Percentiles rank a stretch among this genome's conserved stretches.
These are phyloP conservation scores for Dioscorea dumetorum DNA, from an alignment of 106 monocot genomes.

Conservation along the genomic window DNA sequence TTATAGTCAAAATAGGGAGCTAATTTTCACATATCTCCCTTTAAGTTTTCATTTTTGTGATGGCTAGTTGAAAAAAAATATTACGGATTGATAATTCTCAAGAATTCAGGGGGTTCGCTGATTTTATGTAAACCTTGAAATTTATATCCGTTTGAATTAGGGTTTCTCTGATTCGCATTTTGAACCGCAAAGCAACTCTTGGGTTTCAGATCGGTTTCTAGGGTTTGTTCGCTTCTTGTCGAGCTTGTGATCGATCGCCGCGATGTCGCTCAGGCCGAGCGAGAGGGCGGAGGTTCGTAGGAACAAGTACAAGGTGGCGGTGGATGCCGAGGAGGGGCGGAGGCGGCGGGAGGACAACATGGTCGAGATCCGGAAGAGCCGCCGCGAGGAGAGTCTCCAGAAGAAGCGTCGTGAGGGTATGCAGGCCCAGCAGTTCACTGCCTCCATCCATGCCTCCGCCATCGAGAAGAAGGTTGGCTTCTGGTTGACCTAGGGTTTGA, in stretches of 20 bases:
- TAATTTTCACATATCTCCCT: too few species aligned
- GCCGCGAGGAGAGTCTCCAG: constrained; percentile 40
- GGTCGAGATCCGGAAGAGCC: constrained; percentile 67
- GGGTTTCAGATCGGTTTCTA: too few species aligned
- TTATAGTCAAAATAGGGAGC: too few species aligned
- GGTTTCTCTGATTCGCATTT: too few species aligned
- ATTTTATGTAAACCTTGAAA: too few species aligned
- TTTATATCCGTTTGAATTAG: too few species aligned
- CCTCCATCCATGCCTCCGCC: neutral
- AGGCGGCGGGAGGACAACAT: constrained; percentile 57
- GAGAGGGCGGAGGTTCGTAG: constrained; percentile 61
- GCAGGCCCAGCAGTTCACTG: constrained; percentile 16
- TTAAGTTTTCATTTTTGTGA: too few species aligned
- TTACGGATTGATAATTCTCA: too few species aligned
- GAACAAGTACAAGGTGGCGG: constrained; percentile 65
- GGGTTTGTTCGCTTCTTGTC: neutral
- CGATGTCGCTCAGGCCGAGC: constrained; percentile 67
- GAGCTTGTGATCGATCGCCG: neutral
- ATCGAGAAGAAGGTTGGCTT: constrained; percentile 2
- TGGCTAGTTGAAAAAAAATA: too few species aligned
- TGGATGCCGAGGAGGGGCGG: constrained; percentile 70
- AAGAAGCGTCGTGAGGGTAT: constrained; percentile 33
- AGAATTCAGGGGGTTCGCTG: too few species aligned
- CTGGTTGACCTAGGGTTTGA: neutral
- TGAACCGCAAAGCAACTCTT: too few species aligned